These are phyloP conservation scores for Phaeoacremonium minimum DNA, from an alignment of 2,329 filamentous ascomycete genomes.

Conservation along the genomic window DNA sequence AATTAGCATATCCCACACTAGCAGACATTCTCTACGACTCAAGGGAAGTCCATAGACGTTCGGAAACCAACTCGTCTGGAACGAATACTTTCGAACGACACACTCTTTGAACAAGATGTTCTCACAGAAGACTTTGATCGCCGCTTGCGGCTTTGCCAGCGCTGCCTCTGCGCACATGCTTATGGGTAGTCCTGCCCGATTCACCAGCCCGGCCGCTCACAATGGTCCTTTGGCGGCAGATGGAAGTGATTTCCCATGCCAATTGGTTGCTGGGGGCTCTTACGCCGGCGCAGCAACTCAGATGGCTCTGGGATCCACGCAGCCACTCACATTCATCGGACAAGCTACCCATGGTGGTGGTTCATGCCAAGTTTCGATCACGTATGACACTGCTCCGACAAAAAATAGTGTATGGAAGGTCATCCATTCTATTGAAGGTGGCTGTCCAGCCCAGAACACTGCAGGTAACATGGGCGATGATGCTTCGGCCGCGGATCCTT, in stretches of 20 bases:
- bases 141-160: slow-evolving; percentile 52
- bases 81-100: slow-evolving; percentile 24
- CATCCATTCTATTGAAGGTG: slow-evolving; percentile 82
- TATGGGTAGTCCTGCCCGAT: slow-evolving; percentile 67
- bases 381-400: slow-evolving; percentile 68
- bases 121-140: slow-evolving; percentile 41
- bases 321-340: slow-evolving; percentile 63
- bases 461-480: slow-evolving; percentile 53
- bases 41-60: no score
- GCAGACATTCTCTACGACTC: no score
- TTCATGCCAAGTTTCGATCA: slow-evolving; percentile 85
- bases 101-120: slow-evolving; percentile 40
- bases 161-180: slow-evolving; percentile 70
- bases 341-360: slow-evolving; percentile 83
- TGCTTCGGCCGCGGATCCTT: slow-evolving; percentile 38
- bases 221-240: slow-evolving; percentile 60
- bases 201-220: slow-evolving; percentile 29
- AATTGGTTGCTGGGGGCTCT: slow-evolving; percentile 43
- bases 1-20: no score
- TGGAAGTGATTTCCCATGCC: slow-evolving; percentile 80
- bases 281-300: slow-evolving; percentile 40
- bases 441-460: slow-evolving; percentile 64
- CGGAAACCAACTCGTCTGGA: slow-evolving; percentile 37
- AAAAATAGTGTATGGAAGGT: slow-evolving; percentile 75
- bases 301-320: slow-evolving; percentile 59